phyloP scores from a whole-genome alignment of 768 basidiomycete species.

The Harrya chromipes region DNA sequence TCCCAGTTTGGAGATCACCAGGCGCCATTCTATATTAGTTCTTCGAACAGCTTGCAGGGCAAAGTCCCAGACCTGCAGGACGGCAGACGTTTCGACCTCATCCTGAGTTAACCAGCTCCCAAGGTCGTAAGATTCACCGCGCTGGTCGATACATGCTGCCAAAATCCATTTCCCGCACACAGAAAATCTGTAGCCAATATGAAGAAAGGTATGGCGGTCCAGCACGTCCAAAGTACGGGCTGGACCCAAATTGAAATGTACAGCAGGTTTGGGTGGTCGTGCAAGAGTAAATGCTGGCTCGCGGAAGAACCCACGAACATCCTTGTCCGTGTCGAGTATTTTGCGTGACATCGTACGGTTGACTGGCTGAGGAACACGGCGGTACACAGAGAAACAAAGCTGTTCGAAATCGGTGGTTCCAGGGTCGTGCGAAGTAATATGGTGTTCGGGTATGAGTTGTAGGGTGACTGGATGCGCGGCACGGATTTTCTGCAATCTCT shows the following conservation, averaged over 20 bases:
- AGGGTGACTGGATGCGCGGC: conserved; percentile 53
- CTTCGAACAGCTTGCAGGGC: conserved; percentile 55
- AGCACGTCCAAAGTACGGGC: conserved; percentile 46
- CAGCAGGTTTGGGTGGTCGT: conserved; percentile 36
- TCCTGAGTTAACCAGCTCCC: conserved; percentile 65
- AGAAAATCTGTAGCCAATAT: conserved; percentile 71
- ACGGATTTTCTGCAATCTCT: conserved; percentile 50
- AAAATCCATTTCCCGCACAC: conserved; percentile 73
- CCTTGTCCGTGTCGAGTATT: conserved; percentile 40
- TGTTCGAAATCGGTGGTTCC: conserved; percentile 36
- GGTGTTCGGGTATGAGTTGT: conserved; percentile 70
- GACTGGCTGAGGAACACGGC: conserved; percentile 60
- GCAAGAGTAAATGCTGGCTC: conserved; percentile 66
- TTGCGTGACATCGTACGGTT: conserved; percentile 58
- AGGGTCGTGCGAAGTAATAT: conserved; percentile 39
- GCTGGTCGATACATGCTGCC: conserved; percentile 71
- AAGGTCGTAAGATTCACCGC: conserved; percentile 71
- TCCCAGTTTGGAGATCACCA: conserved; percentile 71
- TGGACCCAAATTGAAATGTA: conserved; percentile 40
- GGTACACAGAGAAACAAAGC: conserved; percentile 66
- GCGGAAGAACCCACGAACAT: conserved; percentile 51
- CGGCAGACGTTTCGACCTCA: conserved; percentile 43
- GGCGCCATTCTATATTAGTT: conserved; percentile 76
- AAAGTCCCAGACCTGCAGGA: conserved; percentile 70
- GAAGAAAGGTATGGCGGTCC: conserved; percentile 62